A percentile compares a stretch with the other conserved stretches of the same genome.
These are phyloP conservation scores for Kurtzmaniella quercitrusa DNA, from an alignment of 1,139 yeast species.

Conservation along the genomic window DNA sequence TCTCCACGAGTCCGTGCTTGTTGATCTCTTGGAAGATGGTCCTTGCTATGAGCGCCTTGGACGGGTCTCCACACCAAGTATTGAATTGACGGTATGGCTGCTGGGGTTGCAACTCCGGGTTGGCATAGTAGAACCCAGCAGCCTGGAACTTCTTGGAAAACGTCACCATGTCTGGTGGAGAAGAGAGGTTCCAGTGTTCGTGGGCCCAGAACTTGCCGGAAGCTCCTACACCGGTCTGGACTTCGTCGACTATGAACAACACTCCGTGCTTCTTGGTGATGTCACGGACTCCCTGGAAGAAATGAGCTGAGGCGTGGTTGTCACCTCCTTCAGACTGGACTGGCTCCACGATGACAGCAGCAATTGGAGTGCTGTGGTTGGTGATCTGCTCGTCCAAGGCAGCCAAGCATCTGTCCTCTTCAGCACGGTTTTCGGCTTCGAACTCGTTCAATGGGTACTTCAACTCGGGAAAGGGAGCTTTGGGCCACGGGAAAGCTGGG, in stretches of 20 bases:
- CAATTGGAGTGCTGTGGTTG: conserved; percentile 45
- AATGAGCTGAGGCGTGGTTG: conserved; percentile 57
- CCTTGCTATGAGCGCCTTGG: conserved; percentile 60
- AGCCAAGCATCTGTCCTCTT: conserved; percentile 58
- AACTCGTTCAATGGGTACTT: conserved; percentile 59
- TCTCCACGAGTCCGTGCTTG: conserved; percentile 46
- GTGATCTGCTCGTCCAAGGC: conserved; percentile 51
- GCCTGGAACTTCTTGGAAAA: conserved; percentile 77
- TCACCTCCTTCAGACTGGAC: conserved; percentile 79
- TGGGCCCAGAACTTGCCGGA: conserved; percentile 73
- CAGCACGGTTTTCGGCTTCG: conserved; percentile 48
- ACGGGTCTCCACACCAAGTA: conserved; percentile 85
- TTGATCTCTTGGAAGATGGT: conserved; percentile 58
- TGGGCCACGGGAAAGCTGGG: conserved; percentile 77
- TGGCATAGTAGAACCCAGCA: conserved; percentile 72
- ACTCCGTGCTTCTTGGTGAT: conserved; percentile 55
- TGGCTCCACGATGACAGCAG: conserved; percentile 70
- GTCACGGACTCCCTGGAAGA: conserved; percentile 64
- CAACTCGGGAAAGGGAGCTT: conserved; percentile 65
- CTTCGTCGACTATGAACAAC: conserved; percentile 66
- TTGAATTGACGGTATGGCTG: conserved; percentile 72
- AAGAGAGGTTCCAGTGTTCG: conserved; percentile 60
- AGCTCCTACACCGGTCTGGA: conserved; percentile 74
- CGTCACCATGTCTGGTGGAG: conserved; percentile 70
- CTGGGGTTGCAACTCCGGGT: conserved; percentile 57